Base-by-base conservation (phyloP, 2,329 filamentous ascomycete genomes). In the Byssochlamys sp. region DNA sequence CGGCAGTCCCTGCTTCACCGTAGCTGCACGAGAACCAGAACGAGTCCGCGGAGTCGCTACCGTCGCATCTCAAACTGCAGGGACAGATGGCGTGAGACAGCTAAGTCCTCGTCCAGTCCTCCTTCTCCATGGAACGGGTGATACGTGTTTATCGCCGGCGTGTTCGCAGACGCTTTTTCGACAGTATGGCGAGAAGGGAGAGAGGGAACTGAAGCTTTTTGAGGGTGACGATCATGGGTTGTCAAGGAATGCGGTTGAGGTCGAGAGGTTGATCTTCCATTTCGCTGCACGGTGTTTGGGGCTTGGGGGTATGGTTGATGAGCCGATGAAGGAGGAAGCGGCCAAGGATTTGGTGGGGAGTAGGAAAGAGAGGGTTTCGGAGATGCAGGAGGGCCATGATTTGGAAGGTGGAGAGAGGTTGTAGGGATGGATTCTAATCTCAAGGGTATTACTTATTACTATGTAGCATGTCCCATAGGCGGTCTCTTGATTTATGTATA, bases 221-320 rank as follows among this genome's bases (percentile, higher is more conserved):
- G 67, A 73, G 4, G 68, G 69, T 0, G 75, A 77, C 58, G 71
- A 77, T 61, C 75, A 78, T 65, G 71, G 72, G 11, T 63, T 77
- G 54, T 74, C 66, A n/a, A 54, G 56, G 28, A 73, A 75, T 59
- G 70, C 71, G 48, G 56, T 61, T 31, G 60, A 68, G 58, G 75
- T 69, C 1, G 75, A 78, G 63, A 67, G 61, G 50, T 63, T 75
- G 65, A 64, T 78, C 19, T 70, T 75, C 9, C 66, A 69, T 6
- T 78, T 78, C 59, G 66, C 73, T 4, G 64, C 69, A 19, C 64
- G 59, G 48, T 72, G 71, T 48, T 66, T 75, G 14, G 70, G 71
- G 1, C 62, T 71, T 31, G 59, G 62, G 33, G 53, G 58, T 24
- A 31, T 60, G 27, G 52, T 68, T 49, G 54, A 57, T 29, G 49